These are phyloP conservation scores for Periconia sp. DNA, from an alignment of 2,329 filamentous ascomycete species.

Conservation along the genomic window DNA sequence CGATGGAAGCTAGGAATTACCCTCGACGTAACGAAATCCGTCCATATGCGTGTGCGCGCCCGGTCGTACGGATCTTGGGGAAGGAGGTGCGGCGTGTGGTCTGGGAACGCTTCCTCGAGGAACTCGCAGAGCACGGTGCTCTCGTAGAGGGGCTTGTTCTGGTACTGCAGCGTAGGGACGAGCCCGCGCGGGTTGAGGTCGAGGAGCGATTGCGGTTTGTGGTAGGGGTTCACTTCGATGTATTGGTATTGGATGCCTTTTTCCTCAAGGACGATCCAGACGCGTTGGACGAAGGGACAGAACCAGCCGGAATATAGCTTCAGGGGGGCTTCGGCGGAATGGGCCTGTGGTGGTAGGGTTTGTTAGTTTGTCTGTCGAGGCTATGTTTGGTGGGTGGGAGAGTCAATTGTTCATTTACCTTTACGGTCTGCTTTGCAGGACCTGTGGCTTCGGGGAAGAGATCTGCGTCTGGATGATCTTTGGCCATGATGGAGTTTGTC, in stretches of 20 bases:
- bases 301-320: constrained; percentile 78
- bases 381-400: neutral
- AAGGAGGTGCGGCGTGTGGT: constrained; percentile 55
- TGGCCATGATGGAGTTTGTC: constrained; percentile 23
- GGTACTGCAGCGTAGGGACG: constrained; percentile 67
- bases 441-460: constrained; percentile 40
- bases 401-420: constrained; percentile 18
- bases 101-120: constrained; percentile 69
- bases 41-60: constrained; percentile 71
- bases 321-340: constrained; percentile 49
- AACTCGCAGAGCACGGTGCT: constrained; percentile 74
- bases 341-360: constrained; percentile 18
- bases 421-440: constrained; percentile 31
- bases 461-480: constrained; percentile 39
- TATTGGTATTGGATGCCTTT: constrained; percentile 75
- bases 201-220: constrained; percentile 69
- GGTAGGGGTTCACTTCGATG: constrained; percentile 70
- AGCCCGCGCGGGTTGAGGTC: constrained; percentile 74
- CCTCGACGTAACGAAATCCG: constrained; percentile 67
- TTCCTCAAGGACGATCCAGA: constrained; percentile 73
- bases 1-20: constrained; percentile 72
- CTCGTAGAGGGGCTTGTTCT: constrained; percentile 67
- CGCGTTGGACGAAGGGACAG: constrained; percentile 68
- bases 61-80: constrained; percentile 64
- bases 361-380: neutral